Conservation (phyloP, 139 green algal species). For the Coelastrella sp. region DNA sequence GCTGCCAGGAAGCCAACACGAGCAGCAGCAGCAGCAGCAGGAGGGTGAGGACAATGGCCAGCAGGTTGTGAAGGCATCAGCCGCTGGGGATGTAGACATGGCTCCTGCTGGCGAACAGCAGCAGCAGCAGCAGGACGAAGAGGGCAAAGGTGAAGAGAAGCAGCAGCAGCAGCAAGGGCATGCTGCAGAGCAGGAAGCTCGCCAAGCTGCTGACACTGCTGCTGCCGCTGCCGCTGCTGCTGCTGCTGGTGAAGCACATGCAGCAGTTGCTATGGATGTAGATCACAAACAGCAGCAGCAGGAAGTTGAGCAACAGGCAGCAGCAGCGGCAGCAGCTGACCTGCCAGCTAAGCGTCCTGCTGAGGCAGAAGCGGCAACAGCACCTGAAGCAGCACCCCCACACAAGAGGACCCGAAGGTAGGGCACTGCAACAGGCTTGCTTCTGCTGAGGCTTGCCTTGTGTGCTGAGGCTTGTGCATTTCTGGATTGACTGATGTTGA, state of each 20-base stretch:
- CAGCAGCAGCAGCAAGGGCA: not conserved
- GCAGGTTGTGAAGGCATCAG: not conserved
- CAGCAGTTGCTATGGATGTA: not conserved
- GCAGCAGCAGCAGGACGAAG: not conserved
- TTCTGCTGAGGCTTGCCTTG: too few species aligned
- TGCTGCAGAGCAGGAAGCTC: not conserved
- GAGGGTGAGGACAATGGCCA: not conserved
- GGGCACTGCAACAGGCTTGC: too few species aligned
- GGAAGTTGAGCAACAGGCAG: not conserved
- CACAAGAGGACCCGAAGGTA: not conserved
- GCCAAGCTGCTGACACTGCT: not conserved
- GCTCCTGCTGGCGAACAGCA: not conserved
- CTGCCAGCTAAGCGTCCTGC: not conserved
- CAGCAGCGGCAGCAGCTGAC: not conserved
- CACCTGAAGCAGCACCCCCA: not conserved
- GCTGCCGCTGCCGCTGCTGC: too few species aligned
- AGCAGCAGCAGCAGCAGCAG: conserved; percentile 6
- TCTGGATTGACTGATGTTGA: too few species aligned
- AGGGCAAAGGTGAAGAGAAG: not conserved
- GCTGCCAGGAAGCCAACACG: not conserved
- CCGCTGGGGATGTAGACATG: not conserved
- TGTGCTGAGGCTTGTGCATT: too few species aligned
- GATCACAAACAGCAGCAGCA: not conserved
- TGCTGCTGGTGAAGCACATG: not conserved
- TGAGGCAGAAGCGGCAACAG: not conserved